Evolutionary conservation across 768 basidiomycete species (phyloP).

Genomic region (Basidioascus undulatus): DNA sequence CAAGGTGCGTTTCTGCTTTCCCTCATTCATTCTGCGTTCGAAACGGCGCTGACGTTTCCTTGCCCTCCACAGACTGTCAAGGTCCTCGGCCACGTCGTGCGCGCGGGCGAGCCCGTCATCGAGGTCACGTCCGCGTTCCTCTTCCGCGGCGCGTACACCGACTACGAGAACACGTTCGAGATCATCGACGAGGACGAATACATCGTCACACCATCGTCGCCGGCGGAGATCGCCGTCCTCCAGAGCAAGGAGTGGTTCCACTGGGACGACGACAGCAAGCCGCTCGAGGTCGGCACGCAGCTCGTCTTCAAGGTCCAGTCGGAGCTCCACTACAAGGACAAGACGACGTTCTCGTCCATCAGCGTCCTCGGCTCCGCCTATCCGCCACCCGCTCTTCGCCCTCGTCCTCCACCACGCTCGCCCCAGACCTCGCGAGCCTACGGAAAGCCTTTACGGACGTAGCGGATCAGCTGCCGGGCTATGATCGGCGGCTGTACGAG

Average conservation of each 20-base stretch:
- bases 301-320: constrained; percentile 79
- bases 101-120: constrained; percentile 55
- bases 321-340: constrained; percentile 74
- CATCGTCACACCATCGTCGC: constrained; percentile 42
- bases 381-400: constrained; percentile 66
- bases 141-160: constrained; percentile 79
- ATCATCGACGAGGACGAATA: constrained; percentile 74
- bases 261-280: constrained; percentile 63
- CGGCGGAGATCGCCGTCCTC: constrained; percentile 68
- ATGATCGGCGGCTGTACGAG: no score
- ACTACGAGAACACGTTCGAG: constrained; percentile 92
- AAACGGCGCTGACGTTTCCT: no score
- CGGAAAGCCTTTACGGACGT: no score
- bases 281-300: constrained; percentile 51
- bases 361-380: constrained; percentile 65
- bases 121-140: constrained; percentile 90
- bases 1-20: no score
- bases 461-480: no score
- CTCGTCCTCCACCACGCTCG: no score
- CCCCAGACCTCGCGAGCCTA: no score
- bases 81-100: constrained; percentile 33
- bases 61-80: no score
- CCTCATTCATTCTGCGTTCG: no score
- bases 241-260: constrained; percentile 95
- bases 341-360: constrained; percentile 54